These are phyloP conservation scores for Coemansia sp. DNA, from an alignment of 192 early-diverging fungal genomes.

Conservation along the genomic window DNA sequence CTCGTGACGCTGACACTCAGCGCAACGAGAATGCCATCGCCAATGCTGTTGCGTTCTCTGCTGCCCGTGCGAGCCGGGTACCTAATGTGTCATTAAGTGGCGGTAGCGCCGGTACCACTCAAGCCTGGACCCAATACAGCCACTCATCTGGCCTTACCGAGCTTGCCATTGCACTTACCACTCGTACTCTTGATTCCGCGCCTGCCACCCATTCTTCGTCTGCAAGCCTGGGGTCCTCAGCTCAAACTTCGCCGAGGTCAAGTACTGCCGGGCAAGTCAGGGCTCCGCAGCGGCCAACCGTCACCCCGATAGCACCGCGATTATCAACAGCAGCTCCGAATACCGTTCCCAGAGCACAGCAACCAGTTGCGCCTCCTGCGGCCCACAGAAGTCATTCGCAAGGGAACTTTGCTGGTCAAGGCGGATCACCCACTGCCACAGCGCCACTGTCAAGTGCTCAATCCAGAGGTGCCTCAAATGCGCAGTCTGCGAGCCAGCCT, in stretches of 20 bases:
- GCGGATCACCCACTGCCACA: not conserved
- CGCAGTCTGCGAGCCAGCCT: not conserved
- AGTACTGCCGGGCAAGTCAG: not conserved
- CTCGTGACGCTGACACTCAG: conserved; percentile 4
- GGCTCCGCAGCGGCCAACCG: not conserved
- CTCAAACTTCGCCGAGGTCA: not conserved
- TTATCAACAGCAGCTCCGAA: conserved; percentile 5
- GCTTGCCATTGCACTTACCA: not conserved
- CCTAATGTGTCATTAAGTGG: not conserved
- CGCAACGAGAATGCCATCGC: conserved; percentile 4
- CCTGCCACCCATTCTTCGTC: not conserved
- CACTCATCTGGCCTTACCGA: not conserved
- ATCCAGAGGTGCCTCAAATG: not conserved
- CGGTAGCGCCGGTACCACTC: not conserved
- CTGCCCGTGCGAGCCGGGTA: not conserved
- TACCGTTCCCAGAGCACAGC: not conserved
- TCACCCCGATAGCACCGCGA: not conserved
- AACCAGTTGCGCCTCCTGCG: not conserved
- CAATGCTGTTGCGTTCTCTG: conserved; percentile 4
- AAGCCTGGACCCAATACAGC: not conserved
- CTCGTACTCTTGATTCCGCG: not conserved
- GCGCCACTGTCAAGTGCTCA: not conserved
- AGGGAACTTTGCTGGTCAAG: not conserved
- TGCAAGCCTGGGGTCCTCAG: not conserved
- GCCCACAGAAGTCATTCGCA: conserved; percentile 5